Evolutionary conservation across 1,284 basidiomycete genomes (phyloP).

Genomic region (Testicularia cyperi): DNA sequence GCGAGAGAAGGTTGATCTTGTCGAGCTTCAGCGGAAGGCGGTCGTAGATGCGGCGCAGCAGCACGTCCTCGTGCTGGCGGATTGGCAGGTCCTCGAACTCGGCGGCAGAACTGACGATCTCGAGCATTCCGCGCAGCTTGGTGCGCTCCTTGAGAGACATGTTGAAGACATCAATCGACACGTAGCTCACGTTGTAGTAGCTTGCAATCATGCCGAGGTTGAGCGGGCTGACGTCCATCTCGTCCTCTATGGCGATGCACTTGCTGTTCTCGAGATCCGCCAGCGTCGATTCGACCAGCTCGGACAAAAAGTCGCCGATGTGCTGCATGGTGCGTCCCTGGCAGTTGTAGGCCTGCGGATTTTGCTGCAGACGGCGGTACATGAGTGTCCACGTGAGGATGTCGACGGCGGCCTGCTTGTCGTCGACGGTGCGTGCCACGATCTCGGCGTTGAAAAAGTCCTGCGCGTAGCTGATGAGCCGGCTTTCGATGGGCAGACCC

Average conservation of each 20-base stretch:
- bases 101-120: constrained; percentile 91
- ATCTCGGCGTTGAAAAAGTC: constrained; percentile 99
- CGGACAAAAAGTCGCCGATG: constrained; percentile 68
- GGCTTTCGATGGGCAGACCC: constrained; percentile 91
- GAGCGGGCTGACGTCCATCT: constrained; percentile 63
- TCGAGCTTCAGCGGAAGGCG: constrained; percentile 93
- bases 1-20: constrained; percentile 81
- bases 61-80: constrained; percentile 66
- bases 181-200: constrained; percentile 70
- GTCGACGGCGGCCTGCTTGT: constrained; percentile 64
- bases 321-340: constrained; percentile 53
- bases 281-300: constrained; percentile 89
- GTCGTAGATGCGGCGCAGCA: constrained; percentile 77
- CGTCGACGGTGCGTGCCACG: constrained; percentile 93
- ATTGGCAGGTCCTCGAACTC: constrained; percentile 90
- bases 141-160: constrained; percentile 92
- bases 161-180: constrained; percentile 94
- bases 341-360: constrained; percentile 63
- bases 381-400: constrained; percentile 94
- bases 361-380: constrained; percentile 93
- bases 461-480: constrained; percentile 66
- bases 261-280: constrained; percentile 89
- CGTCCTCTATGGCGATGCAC: constrained; percentile 82
- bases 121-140: constrained; percentile 94
- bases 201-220: constrained; percentile 64